Base-by-base conservation (phyloP, 2,329 filamentous ascomycete species). In the Rhynchosporium agropyri region DNA sequence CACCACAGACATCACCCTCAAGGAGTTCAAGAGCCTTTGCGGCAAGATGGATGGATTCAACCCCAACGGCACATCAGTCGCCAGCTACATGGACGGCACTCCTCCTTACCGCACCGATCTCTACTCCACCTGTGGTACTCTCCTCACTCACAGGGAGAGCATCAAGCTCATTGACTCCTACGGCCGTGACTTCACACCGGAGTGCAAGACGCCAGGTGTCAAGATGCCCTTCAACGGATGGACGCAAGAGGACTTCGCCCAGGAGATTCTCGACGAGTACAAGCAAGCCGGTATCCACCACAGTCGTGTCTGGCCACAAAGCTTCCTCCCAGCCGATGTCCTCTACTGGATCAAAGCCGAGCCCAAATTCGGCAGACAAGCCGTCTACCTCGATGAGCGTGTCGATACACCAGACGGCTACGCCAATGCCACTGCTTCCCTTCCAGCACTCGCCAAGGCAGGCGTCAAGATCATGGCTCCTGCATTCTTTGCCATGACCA, bases 331-430 rank as follows among this genome's bases (percentile, higher is more conserved):
- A 31, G 54, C 54, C 40, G 54, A 57, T 26, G 29, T 57, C 13
- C 46, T 57, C 40, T 57, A 57, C 54, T 57, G 54, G 54, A 57
- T 57, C 54, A 57, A 57, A 46, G 54, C 54, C 4, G 54, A 57
- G 40, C 54, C 54, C 28, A 57, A 46, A 12, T 57, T 57, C n/a
- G 54, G 54, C 6, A 57, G 31, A 33, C 54, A 57, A 10, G 54
- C 54, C 6, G 40, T 57, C 13, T 57, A 57, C 28, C 54, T 57
- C 26, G 54, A 57, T 13, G 54, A 57, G 40, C 54, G 54, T 3
- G 54, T 57, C 28, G 54, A 57, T 5, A 46, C 40, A 3, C 54
- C 29, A 36, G 54, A 43, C 3, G 54, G 54, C 26, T 57, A 57
- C 26, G 54, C 40, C 6, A 57, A 57, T 28, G 54, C 54, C 28